Evolutionary conservation across 2,329 filamentous ascomycete genomes (phyloP).

Genomic region (Phialophora macrospora): DNA sequence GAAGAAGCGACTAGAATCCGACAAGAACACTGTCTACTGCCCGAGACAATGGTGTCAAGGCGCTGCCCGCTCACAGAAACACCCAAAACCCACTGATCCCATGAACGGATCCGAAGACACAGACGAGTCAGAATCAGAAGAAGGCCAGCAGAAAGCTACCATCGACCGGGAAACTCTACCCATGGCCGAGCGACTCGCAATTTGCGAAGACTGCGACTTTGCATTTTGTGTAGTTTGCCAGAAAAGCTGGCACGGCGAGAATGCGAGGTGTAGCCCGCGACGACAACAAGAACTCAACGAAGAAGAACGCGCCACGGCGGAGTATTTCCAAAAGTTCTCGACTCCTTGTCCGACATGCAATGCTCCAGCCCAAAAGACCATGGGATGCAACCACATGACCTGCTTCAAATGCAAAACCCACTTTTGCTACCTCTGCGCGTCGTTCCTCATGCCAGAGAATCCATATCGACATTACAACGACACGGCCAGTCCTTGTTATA

Average conservation of each 20-base stretch:
- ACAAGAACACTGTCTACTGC: conserved; percentile 91
- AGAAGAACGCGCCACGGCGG: conserved; percentile 83
- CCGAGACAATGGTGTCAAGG: conserved; percentile 92
- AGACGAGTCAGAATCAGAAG: conserved; percentile 54
- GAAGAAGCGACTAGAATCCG: conserved; percentile 88
- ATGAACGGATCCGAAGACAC: conserved; percentile 53
- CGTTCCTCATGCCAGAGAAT: conserved; percentile 80
- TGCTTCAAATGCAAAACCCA: conserved; percentile 88
- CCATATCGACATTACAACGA: conserved; percentile 90
- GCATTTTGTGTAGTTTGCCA: conserved; percentile 82
- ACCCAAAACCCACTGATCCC: conserved; percentile 71
- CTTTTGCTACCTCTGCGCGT: conserved; percentile 91
- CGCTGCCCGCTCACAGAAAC: conserved; percentile 75
- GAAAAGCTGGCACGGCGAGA: conserved; percentile 91
- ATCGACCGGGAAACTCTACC: conserved; percentile 52
- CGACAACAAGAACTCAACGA: conserved; percentile 73
- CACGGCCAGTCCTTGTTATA: conserved; percentile 71
- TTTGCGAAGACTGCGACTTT: conserved; percentile 87
- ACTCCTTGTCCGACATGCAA: conserved; percentile 88
- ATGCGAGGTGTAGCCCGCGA: conserved; percentile 69
- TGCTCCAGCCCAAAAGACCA: conserved; percentile 83
- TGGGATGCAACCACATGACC: conserved; percentile 96
- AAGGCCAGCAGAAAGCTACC: conserved; percentile 45
- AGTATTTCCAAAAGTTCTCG: conserved; percentile 81
- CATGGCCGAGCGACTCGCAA: conserved; percentile 70